A percentile compares a stretch with the other conserved stretches of the same genome.
These are phyloP conservation scores for Pythium brassicae DNA, from an alignment of 352 stramenopile species.

Conservation along the genomic window DNA sequence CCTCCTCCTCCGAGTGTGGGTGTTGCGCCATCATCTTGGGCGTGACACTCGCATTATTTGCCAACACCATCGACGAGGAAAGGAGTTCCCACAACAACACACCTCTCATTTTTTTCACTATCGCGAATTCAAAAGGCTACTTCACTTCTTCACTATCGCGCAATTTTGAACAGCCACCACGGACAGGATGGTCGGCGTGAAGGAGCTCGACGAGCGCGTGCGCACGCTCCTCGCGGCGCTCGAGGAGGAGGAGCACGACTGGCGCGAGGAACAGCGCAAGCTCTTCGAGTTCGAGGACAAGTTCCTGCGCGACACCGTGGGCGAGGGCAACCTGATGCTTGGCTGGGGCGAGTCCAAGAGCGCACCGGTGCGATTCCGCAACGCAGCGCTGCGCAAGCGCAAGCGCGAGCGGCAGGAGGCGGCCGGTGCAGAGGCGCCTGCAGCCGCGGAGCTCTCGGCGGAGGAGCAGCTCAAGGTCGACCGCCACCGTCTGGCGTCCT, in stretches of 20 bases:
- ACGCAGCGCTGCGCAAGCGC: slow-evolving; percentile 55
- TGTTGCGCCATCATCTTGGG: too few species aligned
- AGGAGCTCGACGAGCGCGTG: slow-evolving; percentile 59
- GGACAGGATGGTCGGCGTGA: slow-evolving; percentile 25
- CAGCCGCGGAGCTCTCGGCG: slow-evolving; percentile 15
- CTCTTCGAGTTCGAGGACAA: slow-evolving; percentile 75
- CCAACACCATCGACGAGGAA: too few species aligned
- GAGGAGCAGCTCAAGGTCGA: slow-evolving; percentile 66
- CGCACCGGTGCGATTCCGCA: slow-evolving; percentile 61
- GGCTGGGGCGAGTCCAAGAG: slow-evolving; percentile 66
- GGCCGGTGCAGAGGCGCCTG: slow-evolving; percentile 7
- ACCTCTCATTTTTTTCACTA: too few species aligned
- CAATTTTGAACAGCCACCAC: neutral
- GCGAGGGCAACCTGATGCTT: slow-evolving; percentile 69
- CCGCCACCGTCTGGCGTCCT: slow-evolving; percentile 60
- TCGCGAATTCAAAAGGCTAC: too few species aligned
- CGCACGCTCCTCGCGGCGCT: slow-evolving; percentile 35
- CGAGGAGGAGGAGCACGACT: slow-evolving; percentile 43
- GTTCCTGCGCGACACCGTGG: slow-evolving; percentile 60
- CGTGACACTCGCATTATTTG: too few species aligned
- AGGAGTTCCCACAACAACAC: too few species aligned
- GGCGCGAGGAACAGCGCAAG: slow-evolving; percentile 59
- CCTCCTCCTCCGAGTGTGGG: neutral
- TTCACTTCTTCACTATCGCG: too few species aligned
- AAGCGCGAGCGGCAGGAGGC: slow-evolving; percentile 54